Conservation (phyloP, 202 grass and related monocot species). For the Bolboschoenoplectus hybrid region DNA sequence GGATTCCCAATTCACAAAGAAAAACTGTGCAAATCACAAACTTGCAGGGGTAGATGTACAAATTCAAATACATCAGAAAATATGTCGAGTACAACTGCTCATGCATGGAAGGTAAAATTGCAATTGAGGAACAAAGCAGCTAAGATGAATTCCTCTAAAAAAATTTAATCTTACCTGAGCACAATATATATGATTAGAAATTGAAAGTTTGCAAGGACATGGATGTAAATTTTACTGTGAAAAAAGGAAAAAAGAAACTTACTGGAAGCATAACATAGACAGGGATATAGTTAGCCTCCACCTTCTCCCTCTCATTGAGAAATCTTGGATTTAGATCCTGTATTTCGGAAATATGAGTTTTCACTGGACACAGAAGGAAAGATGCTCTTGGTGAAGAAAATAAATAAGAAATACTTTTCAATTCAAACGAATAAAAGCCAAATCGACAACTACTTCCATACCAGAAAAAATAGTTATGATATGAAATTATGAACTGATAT, state of each 20-base stretch:
- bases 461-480: not conserved
- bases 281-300: slow-evolving; percentile 67
- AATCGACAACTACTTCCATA: not conserved
- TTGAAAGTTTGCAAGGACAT: slow-evolving; percentile 5
- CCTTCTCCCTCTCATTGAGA: slow-evolving; percentile 46
- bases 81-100: not conserved
- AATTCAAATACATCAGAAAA: not conserved
- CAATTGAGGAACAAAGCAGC: not conserved
- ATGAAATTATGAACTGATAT: slow-evolving; percentile 4
- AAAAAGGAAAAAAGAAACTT: slow-evolving; percentile 33
- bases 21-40: not conserved
- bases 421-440: not conserved
- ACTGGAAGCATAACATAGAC: slow-evolving; percentile 90
- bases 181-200: not conserved
- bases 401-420: not conserved
- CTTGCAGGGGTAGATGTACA: not conserved
- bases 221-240: not conserved
- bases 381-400: not conserved
- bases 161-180: not conserved
- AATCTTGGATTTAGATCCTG: slow-evolving; percentile 41
- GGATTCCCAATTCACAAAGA: not conserved
- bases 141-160: not conserved
- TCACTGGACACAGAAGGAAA: slow-evolving; percentile 24
- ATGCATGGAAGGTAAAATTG: not conserved
- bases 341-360: slow-evolving; percentile 7